Percentiles rank a stretch among this genome's conserved stretches.
Evolutionary conservation across 2,329 filamentous ascomycete species (phyloP).

Genomic region (Grosmannia clavigera): DNA sequence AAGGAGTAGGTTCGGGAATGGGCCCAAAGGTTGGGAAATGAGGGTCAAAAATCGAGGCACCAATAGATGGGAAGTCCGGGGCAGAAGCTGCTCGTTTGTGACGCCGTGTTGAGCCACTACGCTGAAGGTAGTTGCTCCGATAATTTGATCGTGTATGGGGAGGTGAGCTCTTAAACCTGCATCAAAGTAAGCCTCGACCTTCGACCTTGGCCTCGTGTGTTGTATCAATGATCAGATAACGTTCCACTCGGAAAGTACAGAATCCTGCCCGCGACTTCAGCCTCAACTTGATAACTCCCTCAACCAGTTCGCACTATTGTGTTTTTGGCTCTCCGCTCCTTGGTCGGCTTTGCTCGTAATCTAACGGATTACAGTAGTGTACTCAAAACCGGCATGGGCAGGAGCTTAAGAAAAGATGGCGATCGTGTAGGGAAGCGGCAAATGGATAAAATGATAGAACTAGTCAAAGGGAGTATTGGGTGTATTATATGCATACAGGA

Average conservation of each 20-base stretch:
- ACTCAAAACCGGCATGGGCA: too few relatives aligned
- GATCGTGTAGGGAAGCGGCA: too few relatives aligned
- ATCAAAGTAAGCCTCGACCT: neutral
- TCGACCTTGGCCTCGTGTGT: neutral
- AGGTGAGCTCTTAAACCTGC: constrained; percentile 1
- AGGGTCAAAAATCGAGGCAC: constrained; percentile 9
- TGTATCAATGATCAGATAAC: neutral
- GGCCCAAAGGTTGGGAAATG: constrained; percentile 13
- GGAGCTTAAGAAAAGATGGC: too few relatives aligned
- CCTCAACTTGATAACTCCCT: neutral
- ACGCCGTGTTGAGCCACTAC: constrained; percentile 16
- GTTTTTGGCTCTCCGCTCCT: too few relatives aligned
- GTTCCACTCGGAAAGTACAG: neutral
- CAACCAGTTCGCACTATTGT: too few relatives aligned
- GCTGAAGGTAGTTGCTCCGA: constrained; percentile 6
- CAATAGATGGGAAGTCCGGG: constrained; percentile 28
- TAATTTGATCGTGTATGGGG: neutral
- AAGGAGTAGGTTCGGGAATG: constrained; percentile 17
- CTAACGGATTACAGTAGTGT: too few relatives aligned
- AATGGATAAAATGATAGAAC: too few relatives aligned
- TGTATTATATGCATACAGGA: too few relatives aligned
- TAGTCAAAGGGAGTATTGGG: neutral
- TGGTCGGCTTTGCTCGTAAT: too few relatives aligned
- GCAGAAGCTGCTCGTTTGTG: constrained; percentile 40
- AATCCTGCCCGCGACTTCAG: too few relatives aligned